A percentile compares a stretch with the other conserved stretches of the same genome.
These are phyloP conservation scores for Bimuria novae-zelandiae DNA, from an alignment of 2,329 filamentous ascomycete species.

Conservation along the genomic window DNA sequence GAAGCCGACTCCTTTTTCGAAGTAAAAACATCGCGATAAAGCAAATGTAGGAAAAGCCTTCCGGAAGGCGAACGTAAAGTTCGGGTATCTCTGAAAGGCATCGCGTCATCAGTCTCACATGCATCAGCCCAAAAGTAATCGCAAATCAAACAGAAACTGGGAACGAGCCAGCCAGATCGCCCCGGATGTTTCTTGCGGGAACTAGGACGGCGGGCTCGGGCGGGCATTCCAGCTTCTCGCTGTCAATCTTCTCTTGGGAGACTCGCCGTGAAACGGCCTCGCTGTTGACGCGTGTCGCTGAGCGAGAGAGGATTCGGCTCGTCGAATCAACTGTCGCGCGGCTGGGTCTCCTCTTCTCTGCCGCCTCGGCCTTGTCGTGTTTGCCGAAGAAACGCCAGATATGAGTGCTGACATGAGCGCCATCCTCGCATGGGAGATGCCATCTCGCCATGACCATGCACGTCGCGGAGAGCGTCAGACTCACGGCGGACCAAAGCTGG, in stretches of 20 bases:
- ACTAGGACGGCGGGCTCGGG: background rate
- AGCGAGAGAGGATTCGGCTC: slow-evolving; percentile 20
- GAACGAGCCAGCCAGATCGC: background rate
- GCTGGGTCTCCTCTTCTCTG: slow-evolving; percentile 1
- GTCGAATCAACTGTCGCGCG: slow-evolving; percentile 13
- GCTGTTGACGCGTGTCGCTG: slow-evolving; percentile 29
- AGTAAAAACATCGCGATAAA: background rate
- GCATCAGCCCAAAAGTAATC: too few species aligned
- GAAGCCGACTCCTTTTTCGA: background rate
- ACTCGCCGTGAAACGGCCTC: slow-evolving; percentile 14
- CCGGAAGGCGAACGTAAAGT: background rate
- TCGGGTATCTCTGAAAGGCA: background rate
- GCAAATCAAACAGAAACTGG: background rate
- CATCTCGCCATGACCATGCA: slow-evolving; percentile 48
- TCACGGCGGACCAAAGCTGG: slow-evolving; percentile 53
- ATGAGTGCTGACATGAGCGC: slow-evolving; percentile 25
- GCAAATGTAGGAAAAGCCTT: background rate
- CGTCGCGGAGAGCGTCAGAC: slow-evolving; percentile 46
- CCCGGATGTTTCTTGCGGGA: background rate
- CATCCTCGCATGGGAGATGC: slow-evolving; percentile 38
- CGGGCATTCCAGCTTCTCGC: slow-evolving; percentile 17
- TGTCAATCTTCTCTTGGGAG: slow-evolving; percentile 20
- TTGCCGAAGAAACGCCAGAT: slow-evolving; percentile 19
- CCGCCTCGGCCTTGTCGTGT: slow-evolving; percentile 15
- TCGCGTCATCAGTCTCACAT: too few species aligned